A percentile compares a stretch with the other conserved stretches of the same genome.
Evolutionary conservation across 179 eudicot species (phyloP).

Genomic region (Patellifolia procumbens): DNA sequence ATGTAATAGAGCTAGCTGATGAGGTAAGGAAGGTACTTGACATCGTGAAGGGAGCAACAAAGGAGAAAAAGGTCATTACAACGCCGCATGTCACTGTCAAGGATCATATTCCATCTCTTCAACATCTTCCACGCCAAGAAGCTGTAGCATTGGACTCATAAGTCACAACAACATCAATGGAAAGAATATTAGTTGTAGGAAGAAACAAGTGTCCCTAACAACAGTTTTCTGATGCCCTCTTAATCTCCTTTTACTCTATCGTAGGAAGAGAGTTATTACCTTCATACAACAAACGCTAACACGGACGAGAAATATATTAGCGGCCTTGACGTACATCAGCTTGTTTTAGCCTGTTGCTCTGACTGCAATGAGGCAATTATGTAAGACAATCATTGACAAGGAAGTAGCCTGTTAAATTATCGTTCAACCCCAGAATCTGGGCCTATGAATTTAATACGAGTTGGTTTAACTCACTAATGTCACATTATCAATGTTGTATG

Average conservation of each 20-base stretch:
- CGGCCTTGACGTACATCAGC: not conserved
- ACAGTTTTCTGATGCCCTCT: not conserved
- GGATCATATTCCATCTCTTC: constrained; percentile 50
- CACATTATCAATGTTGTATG: no score
- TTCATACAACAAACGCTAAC: constrained; percentile 9
- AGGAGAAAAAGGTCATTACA: constrained; percentile 42
- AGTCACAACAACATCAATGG: not conserved
- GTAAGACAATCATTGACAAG: constrained; percentile 10
- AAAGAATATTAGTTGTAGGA: not conserved
- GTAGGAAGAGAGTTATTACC: constrained; percentile 15
- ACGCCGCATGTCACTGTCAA: constrained; percentile 42
- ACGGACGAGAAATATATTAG: constrained; percentile 21
- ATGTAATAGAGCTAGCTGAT: constrained; percentile 76
- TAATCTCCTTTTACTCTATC: constrained; percentile 25
- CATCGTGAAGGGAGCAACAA: constrained; percentile 23
- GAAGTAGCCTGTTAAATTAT: not conserved
- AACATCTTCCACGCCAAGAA: constrained; percentile 49
- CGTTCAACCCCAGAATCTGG: not conserved
- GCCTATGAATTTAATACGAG: not conserved
- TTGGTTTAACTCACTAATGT: not conserved
- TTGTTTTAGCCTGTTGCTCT: not conserved
- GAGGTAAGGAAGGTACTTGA: constrained; percentile 82
- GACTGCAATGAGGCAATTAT: constrained; percentile 10
- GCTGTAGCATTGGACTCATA: constrained; percentile 63
- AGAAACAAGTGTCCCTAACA: constrained; percentile 16